Evolutionary conservation across 345 rosid genomes (phyloP).

Genomic region (Hibiscus trionum): DNA sequence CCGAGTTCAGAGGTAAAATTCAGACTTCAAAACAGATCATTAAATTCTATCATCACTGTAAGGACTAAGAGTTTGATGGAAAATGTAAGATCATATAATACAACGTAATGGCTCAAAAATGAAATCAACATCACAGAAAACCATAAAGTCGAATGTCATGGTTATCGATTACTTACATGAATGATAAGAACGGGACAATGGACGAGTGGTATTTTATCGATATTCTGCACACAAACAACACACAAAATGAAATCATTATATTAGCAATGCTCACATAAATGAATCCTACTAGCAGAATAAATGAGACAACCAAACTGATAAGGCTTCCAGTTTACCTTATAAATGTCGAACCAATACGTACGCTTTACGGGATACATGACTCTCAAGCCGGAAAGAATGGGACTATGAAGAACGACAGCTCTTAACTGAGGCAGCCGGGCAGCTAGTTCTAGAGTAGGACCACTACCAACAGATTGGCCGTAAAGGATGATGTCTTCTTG

Average conservation of each 20-base stretch:
- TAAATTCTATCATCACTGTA: too few relatives aligned
- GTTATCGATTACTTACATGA: conserved; percentile 57
- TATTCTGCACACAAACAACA: conserved; percentile 51
- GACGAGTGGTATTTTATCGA: conserved; percentile 89
- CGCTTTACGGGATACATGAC: conserved; percentile 99
- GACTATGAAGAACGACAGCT: conserved; percentile 91
- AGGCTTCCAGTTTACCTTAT: conserved; percentile 49
- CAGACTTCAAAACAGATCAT: too few relatives aligned
- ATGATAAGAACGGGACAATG: conserved; percentile 89
- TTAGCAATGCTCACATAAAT: conserved; percentile 1
- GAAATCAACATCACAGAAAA: neutral
- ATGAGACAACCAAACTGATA: neutral
- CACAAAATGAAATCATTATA: neutral
- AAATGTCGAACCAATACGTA: conserved; percentile 94
- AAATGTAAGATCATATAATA: too few relatives aligned
- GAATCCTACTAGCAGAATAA: conserved; percentile 1
- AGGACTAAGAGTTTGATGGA: too few relatives aligned
- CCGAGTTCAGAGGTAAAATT: too few relatives aligned
- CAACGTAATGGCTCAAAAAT: too few relatives aligned
- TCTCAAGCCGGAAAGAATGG: conserved; percentile 89
- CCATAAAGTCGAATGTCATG: neutral
- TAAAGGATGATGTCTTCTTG: conserved; percentile 93
- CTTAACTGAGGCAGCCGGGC: conserved; percentile 62
- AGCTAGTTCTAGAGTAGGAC: conserved; percentile 91
- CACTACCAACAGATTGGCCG: conserved; percentile 98